These are phyloP conservation scores for Sphaerulina musiva DNA, from an alignment of 2,329 filamentous ascomycete genomes.

Conservation along the genomic window DNA sequence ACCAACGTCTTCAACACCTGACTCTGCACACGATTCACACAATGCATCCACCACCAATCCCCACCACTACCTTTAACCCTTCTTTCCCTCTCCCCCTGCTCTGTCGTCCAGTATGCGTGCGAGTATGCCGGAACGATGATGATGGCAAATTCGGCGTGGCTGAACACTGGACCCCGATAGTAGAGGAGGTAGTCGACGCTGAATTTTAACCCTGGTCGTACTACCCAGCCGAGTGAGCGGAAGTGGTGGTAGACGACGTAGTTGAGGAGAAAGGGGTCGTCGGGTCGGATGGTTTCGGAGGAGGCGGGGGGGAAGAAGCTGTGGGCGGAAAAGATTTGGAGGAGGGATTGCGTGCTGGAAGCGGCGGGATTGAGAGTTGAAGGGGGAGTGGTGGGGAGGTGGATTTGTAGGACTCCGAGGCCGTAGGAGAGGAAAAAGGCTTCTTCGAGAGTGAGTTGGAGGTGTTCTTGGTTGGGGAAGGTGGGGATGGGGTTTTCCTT, in stretches of 20 bases:
- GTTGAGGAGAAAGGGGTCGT: constrained; percentile 77
- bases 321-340: constrained; percentile 50
- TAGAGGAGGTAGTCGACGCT: constrained; percentile 93
- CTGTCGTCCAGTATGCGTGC: constrained; percentile 60
- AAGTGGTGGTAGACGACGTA: constrained; percentile 96
- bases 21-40: constrained; percentile 79
- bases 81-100: constrained; percentile 40
- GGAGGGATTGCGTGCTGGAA: constrained; percentile 42
- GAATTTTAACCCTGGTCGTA: constrained; percentile 88
- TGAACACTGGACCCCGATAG: constrained; percentile 84
- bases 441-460: constrained; percentile 87
- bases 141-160: constrained; percentile 88
- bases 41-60: constrained; percentile 78
- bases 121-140: constrained; percentile 77
- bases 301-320: constrained; percentile 33
- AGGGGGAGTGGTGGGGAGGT: constrained; percentile 31
- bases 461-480: constrained; percentile 62
- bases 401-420: constrained; percentile 65
- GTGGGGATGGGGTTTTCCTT: constrained; percentile 10
- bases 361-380: constrained; percentile 21
- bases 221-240: constrained; percentile 89
- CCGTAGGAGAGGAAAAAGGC: constrained; percentile 83
- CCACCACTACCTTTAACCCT: constrained; percentile 43
- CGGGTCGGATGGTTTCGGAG: constrained; percentile 52
- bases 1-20: constrained; percentile 88